Percentiles rank a stretch among this genome's conserved stretches.
These are phyloP conservation scores for Sarcodon aspratus DNA, from an alignment of 768 basidiomycete genomes.

Conservation along the genomic window DNA sequence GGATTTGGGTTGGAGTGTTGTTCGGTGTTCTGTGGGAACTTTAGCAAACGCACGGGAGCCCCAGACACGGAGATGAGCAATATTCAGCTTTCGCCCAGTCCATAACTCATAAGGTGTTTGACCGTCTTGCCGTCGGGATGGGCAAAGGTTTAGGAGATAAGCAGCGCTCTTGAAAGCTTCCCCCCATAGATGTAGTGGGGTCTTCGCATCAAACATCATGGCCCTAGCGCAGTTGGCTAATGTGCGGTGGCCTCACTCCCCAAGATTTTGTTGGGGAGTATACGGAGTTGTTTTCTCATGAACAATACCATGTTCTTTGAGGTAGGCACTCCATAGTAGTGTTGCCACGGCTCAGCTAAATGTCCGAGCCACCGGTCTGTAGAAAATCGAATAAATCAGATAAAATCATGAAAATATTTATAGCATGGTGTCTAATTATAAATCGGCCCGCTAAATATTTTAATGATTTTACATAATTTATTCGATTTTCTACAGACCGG, in stretches of 20 bases:
- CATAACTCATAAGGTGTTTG: conserved; percentile 8
- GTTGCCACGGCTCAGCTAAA: too few relatives aligned
- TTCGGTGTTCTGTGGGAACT: conserved; percentile 7
- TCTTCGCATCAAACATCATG: conserved; percentile 14
- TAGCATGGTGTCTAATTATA: too few relatives aligned
- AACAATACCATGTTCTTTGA: background rate
- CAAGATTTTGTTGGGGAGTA: conserved; percentile 30
- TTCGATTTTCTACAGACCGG: too few relatives aligned
- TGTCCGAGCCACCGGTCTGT: too few relatives aligned
- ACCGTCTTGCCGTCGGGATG: conserved; percentile 5
- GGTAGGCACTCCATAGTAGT: background rate
- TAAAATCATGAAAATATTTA: too few relatives aligned
- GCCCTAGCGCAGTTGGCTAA: conserved; percentile 20
- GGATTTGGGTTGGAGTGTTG: conserved; percentile 9
- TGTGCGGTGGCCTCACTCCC: conserved; percentile 26
- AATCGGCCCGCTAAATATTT: too few relatives aligned
- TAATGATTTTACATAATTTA: too few relatives aligned
- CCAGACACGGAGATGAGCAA: conserved; percentile 12
- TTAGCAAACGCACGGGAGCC: conserved; percentile 14
- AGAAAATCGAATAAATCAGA: too few relatives aligned
- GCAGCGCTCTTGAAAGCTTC: conserved; percentile 8
- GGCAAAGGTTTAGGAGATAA: conserved; percentile 12
- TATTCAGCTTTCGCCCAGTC: conserved; percentile 2
- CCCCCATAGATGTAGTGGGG: background rate
- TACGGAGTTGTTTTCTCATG: background rate